A percentile compares a stretch with the other conserved stretches of the same genome.
phyloP scores from a whole-genome alignment of 2,329 filamentous ascomycete species.

The Aspergillus latus region DNA sequence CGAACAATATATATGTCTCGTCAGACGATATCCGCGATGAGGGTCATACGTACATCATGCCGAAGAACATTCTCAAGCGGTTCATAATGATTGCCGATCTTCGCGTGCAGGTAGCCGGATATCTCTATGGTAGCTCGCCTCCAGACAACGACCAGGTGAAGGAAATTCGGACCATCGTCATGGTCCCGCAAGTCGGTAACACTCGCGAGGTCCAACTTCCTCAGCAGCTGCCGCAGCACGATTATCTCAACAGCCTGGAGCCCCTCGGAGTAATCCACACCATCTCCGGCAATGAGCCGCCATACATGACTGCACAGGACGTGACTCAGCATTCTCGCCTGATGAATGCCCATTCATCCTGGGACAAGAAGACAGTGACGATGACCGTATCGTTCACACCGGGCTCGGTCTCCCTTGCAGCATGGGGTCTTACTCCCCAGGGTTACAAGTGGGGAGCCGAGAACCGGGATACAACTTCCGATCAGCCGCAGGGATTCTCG shows the following conservation, averaged over 20 bases:
- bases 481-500: constrained; percentile 91
- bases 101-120: constrained; percentile 92
- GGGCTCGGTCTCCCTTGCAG: constrained; percentile 89
- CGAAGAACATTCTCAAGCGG: constrained; percentile 96
- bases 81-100: constrained; percentile 98
- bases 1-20: constrained; percentile 99
- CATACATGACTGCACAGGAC: constrained; percentile 93
- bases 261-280: constrained; percentile 95
- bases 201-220: constrained; percentile 89
- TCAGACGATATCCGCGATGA: constrained; percentile 90
- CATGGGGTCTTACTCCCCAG: constrained; percentile 86
- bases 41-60: constrained; percentile 95
- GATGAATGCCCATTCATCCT: constrained; percentile 75
- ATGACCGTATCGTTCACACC: constrained; percentile 97
- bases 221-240: constrained; percentile 85
- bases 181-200: constrained; percentile 95
- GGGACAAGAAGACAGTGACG: constrained; percentile 89
- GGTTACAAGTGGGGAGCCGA: constrained; percentile 97
- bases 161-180: constrained; percentile 93
- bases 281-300: constrained; percentile 87
- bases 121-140: constrained; percentile 88
- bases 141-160: constrained; percentile 96
- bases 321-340: constrained; percentile 91
- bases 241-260: constrained; percentile 82
- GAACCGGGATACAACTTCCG: constrained; percentile 88